Base-by-base conservation (phyloP, 2,329 filamentous ascomycete species). In the Xylariaceae sp. region DNA sequence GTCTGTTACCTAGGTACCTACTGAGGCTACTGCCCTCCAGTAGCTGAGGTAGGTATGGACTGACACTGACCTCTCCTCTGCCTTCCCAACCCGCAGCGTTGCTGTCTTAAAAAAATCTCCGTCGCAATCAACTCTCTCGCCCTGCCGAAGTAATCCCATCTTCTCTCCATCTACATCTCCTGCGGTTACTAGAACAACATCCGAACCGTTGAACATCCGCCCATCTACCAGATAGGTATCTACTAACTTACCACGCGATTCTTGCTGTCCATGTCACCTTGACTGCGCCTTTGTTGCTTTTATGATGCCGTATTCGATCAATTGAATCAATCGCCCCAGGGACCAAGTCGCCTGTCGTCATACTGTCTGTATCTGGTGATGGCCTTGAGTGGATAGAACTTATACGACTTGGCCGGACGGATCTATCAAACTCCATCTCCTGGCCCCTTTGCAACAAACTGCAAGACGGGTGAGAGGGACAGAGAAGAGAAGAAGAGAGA, bases 301-400 rank as follows among this genome's bases (percentile, higher is more conserved):
- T 35, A 51, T 35, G 37, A 61, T 61, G 59, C 44, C 37, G 39
- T 55, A 51, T 50, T 11, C 37, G 48, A 39, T 63, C 58, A 61
- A 63, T 63, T 63, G 61, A 61, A 55, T 56, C 58, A 54, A 56
- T 56, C 53, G 39, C 47, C 37, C 41, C 58, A 35, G 37, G 17
- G 54, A 45, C 18, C 45, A 51, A 41, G 30, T 56, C 55, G 17
- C 30, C 56, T 55, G 45, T 41, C 13, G 45, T 17, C 45, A 41
- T 17, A 30, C 23, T 53, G 45, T 5, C 23, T 30, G 23, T 45
- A 41, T 51, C 23, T 53, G 56, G 50, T 30, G 34, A 59, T 61
- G 59, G 59, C 55, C 55, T 55, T 57, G 59, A 57, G 57, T 59
- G 61, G 56, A 55, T 57, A 57, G 54, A 57, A 35, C 39, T 18